These are phyloP conservation scores for Sanghuangporus sanghuang DNA, from an alignment of 1,284 basidiomycete species.

Conservation along the genomic window DNA sequence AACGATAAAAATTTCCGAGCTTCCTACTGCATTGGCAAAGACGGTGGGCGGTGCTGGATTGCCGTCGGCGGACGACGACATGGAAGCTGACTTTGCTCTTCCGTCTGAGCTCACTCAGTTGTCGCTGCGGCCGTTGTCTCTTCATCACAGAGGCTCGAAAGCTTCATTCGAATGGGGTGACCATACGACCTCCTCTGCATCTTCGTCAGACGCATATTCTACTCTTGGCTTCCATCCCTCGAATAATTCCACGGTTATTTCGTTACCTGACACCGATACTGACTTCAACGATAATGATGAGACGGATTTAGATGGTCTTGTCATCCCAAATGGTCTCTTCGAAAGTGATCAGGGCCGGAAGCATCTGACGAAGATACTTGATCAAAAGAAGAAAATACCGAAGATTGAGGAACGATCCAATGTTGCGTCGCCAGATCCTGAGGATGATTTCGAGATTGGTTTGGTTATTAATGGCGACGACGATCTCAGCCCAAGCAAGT, in stretches of 20 bases:
- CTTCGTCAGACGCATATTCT: conserved; percentile 78
- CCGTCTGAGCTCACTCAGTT: conserved; percentile 72
- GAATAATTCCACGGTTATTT: conserved; percentile 60
- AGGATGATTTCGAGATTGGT: conserved; percentile 79
- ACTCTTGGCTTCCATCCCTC: conserved; percentile 70
- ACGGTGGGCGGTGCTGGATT: conserved; percentile 26
- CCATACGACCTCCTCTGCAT: conserved; percentile 66
- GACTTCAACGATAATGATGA: conserved; percentile 61
- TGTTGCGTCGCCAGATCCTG: conserved; percentile 54
- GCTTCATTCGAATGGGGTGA: conserved; percentile 80
- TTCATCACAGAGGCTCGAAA: conserved; percentile 70
- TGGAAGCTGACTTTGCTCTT: conserved; percentile 71
- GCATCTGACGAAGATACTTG: conserved; percentile 66
- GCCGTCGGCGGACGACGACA: conserved; percentile 51
- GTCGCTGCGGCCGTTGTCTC: conserved; percentile 67
- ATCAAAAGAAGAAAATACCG: conserved; percentile 64
- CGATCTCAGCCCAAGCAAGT: conserved; percentile 71
- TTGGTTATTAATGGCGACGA: conserved; percentile 75
- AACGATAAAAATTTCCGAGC: conserved; percentile 65
- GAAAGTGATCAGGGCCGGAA: conserved; percentile 61
- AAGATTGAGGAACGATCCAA: conserved; percentile 44
- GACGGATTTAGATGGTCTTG: conserved; percentile 71
- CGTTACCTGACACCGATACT: conserved; percentile 65
- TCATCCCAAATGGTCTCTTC: conserved; percentile 68
- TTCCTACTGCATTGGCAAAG: conserved; percentile 34